These are phyloP conservation scores for Nakaseomyces delphensis DNA, from an alignment of 1,139 yeast genomes.

Conservation along the genomic window DNA sequence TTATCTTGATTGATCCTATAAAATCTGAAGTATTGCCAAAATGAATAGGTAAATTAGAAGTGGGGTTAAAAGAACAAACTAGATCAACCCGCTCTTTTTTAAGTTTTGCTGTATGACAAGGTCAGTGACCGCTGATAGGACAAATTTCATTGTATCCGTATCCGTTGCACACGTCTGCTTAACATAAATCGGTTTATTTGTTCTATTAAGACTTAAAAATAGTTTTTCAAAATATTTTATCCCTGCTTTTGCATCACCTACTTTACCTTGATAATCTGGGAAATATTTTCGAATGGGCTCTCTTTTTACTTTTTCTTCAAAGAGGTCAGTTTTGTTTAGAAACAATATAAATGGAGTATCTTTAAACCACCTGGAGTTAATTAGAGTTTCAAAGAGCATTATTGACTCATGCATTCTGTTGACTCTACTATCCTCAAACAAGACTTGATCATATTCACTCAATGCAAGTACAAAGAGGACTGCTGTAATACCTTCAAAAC, in stretches of 20 bases:
- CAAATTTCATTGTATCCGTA: conserved; percentile 77
- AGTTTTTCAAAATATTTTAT: conserved; percentile 57
- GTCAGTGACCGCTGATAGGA: conserved; percentile 87
- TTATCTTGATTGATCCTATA: too few species aligned
- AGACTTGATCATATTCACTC: conserved; percentile 83
- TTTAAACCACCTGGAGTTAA: conserved; percentile 79
- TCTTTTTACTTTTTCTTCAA: conserved; percentile 56
- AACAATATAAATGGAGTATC: conserved; percentile 85
- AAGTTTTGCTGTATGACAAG: conserved; percentile 77
- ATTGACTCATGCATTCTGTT: conserved; percentile 90
- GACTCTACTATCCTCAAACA: conserved; percentile 82
- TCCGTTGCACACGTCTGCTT: conserved; percentile 97
- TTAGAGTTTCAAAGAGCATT: conserved; percentile 70
- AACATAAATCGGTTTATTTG: conserved; percentile 69
- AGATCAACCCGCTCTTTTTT: conserved; percentile 74
- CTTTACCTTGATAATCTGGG: conserved; percentile 60
- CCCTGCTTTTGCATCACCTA: conserved; percentile 58
- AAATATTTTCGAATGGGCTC: conserved; percentile 62
- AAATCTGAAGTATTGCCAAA: too few species aligned
- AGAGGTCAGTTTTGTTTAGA: conserved; percentile 77
- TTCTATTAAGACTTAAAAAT: conserved; percentile 52
- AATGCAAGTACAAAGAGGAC: conserved; percentile 87
- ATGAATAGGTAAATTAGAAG: neutral
- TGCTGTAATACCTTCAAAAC: conserved; percentile 87
- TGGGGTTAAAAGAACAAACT: neutral